phyloP scores from a whole-genome alignment of 257 asterid genomes.

The Lycium ferocissimum region DNA sequence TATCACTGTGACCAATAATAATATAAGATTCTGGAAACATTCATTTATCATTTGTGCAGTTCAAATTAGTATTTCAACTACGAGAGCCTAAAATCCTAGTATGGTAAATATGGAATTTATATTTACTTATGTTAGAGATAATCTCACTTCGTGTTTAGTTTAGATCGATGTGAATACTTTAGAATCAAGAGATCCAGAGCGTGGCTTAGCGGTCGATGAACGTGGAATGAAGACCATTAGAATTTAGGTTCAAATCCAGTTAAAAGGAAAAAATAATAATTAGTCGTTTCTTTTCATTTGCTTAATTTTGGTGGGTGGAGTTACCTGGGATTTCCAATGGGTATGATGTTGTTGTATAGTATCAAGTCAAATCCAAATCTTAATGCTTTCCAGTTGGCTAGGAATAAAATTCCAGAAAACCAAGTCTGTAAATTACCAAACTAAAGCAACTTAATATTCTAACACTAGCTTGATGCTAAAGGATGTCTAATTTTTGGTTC shows the following conservation, averaged over 20 bases:
- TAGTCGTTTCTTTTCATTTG: neutral
- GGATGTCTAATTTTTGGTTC: neutral
- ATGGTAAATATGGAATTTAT: neutral
- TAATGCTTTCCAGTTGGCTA: neutral
- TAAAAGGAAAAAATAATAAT: neutral
- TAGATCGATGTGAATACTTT: neutral
- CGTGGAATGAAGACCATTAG: conserved; percentile 4
- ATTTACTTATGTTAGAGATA: neutral
- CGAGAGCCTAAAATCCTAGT: neutral
- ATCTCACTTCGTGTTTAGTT: neutral
- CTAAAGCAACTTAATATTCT: neutral
- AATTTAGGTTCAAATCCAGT: neutral
- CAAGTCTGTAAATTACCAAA: neutral
- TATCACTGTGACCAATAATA: neutral
- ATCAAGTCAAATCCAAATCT: neutral
- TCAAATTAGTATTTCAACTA: conserved; percentile 6
- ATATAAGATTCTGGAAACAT: conserved; percentile 16
- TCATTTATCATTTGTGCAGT: conserved; percentile 11
- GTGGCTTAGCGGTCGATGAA: neutral
- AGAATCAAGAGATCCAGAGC: neutral
- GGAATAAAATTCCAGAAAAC: neutral
- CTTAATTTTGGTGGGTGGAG: neutral
- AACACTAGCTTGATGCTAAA: neutral
- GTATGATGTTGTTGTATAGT: neutral
- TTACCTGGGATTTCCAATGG: neutral